Conservation (phyloP, 202 grass and related monocot genomes). For the Elaeis oleifera region DNA sequence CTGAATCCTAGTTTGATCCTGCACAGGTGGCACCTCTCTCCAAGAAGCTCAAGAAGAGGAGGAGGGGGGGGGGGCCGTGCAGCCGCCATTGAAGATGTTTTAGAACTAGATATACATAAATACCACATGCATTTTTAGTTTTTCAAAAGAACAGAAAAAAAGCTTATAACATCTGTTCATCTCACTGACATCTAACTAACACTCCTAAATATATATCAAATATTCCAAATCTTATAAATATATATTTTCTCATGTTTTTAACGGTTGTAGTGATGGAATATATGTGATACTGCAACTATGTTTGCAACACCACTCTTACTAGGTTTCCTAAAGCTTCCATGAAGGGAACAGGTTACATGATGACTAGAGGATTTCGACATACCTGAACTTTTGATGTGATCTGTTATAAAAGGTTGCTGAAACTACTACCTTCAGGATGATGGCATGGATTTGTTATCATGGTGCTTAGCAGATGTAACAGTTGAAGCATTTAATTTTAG, state of each 20-base stretch:
- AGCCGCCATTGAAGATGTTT: background rate
- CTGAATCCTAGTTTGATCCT: constrained; percentile 30
- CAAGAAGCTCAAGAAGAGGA: constrained; percentile 29
- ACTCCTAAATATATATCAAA: no score
- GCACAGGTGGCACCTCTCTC: constrained; percentile 32
- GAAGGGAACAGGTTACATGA: background rate
- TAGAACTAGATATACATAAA: background rate
- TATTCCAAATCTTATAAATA: no score
- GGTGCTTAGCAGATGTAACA: background rate
- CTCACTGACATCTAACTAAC: no score
- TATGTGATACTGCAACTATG: no score
- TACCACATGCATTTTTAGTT: background rate
- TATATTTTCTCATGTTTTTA: no score
- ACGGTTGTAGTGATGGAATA: no score
- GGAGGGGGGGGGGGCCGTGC: background rate
- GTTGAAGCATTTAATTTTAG: background rate
- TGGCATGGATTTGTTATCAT: background rate
- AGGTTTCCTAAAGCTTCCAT: background rate
- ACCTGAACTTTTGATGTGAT: background rate
- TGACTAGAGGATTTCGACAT: background rate
- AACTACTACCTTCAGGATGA: background rate
- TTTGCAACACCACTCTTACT: background rate
- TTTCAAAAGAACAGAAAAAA: no score
- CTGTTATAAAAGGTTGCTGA: background rate
- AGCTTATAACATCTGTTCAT: no score